Conservation (phyloP, 2,329 filamentous ascomycete species). For the Pseudogymnoascus sp. region DNA sequence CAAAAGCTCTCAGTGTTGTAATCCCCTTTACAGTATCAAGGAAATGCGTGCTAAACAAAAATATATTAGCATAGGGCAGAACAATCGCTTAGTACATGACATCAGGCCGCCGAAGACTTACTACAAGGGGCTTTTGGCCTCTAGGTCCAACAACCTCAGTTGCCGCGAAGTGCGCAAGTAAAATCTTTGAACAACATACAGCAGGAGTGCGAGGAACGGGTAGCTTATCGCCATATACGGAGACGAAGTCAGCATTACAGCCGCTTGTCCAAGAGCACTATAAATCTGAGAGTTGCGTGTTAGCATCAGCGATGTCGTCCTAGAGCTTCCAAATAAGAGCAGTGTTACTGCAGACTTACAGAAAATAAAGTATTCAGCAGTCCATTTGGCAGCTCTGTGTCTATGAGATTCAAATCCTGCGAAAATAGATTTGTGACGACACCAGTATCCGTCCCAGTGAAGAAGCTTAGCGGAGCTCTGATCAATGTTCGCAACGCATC, state of each 20-base stretch:
- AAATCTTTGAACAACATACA: constrained; percentile 27
- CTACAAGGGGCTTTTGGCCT: constrained; percentile 34
- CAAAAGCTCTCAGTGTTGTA: constrained; percentile 36
- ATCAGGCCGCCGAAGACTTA: neutral
- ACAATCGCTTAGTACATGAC: no score
- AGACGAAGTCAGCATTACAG: neutral
- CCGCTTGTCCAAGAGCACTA: neutral
- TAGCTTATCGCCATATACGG: constrained; percentile 9
- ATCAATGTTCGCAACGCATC: constrained; percentile 17
- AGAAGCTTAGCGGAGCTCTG: constrained; percentile 34
- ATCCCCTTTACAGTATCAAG: constrained; percentile 35
- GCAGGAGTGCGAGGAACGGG: neutral
- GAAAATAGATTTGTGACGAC: constrained; percentile 38
- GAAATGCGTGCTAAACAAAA: constrained; percentile 26
- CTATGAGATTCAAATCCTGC: constrained; percentile 30
- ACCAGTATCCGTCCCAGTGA: constrained; percentile 36
- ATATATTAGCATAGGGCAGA: neutral
- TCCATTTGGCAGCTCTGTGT: constrained; percentile 16
- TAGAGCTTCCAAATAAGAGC: neutral
- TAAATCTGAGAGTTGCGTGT: neutral
- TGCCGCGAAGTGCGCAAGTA: constrained; percentile 39
- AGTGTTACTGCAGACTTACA: constrained; percentile 3
- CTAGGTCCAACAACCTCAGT: constrained; percentile 37
- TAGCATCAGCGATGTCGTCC: neutral
- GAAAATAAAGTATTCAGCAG: constrained; percentile 11